Evolutionary conservation across 257 asterid genomes (phyloP).

Genomic region (Solanum lycopersicoides): DNA sequence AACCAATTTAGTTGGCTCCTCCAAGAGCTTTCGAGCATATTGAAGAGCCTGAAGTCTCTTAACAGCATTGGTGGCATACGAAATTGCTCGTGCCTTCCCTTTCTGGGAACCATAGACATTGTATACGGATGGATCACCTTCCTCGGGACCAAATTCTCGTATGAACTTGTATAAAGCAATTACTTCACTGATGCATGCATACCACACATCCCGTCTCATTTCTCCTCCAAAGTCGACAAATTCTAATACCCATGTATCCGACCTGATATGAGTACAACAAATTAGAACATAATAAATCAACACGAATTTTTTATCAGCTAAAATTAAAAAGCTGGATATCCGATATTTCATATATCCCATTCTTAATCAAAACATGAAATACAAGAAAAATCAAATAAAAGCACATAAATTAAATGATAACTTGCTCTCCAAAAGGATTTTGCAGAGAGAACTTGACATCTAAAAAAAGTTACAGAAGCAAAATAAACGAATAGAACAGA

Average conservation of each 20-base stretch:
- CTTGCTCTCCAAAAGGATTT: neutral
- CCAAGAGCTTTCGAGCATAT: constrained; percentile 55
- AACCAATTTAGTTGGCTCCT: constrained; percentile 78
- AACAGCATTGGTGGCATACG: constrained; percentile 50
- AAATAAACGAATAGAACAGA: neutral
- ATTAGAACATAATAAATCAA: neutral
- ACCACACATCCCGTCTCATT: constrained; percentile 96
- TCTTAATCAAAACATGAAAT: neutral
- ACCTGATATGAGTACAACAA: constrained; percentile 29
- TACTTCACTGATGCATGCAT: constrained; percentile 67
- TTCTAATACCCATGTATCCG: constrained; percentile 58
- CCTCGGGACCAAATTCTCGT: constrained; percentile 64
- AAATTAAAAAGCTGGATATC: neutral
- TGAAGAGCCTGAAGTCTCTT: constrained; percentile 92
- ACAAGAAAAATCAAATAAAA: neutral
- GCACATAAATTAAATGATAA: neutral
- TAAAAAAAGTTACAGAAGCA: neutral
- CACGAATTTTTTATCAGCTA: neutral
- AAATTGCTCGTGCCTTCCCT: constrained; percentile 58
- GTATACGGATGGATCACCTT: constrained; percentile 49
- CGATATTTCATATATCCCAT: neutral
- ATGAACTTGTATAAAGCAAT: constrained; percentile 58
- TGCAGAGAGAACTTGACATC: neutral
- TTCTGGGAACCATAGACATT: constrained; percentile 64
- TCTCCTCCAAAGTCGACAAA: constrained; percentile 87